Evolutionary conservation across 345 rosid genomes (phyloP).

Genomic region (Pugionium cornutum): DNA sequence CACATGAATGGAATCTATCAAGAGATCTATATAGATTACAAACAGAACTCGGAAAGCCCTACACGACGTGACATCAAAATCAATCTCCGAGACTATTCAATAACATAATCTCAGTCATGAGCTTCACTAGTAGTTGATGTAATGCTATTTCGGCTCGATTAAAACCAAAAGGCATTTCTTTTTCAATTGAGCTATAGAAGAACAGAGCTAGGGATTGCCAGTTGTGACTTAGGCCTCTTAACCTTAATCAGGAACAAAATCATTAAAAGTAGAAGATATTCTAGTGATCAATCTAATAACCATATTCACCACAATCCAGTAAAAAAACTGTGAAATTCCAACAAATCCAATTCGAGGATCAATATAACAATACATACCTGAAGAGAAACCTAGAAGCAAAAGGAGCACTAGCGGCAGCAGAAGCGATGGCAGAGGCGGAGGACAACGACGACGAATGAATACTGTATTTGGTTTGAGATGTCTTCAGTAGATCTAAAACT

Average conservation of each 20-base stretch:
- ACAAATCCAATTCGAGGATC: slow-evolving; percentile 25
- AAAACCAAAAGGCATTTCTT: background rate
- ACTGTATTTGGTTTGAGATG: slow-evolving; percentile 57
- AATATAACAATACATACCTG: slow-evolving; percentile 51
- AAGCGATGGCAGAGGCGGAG: slow-evolving; percentile 57
- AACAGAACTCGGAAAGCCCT: background rate
- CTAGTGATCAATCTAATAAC: slow-evolving; percentile 18
- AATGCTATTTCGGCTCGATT: slow-evolving; percentile 6
- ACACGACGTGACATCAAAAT: background rate
- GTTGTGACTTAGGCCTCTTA: background rate
- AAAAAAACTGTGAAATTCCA: slow-evolving; percentile 20
- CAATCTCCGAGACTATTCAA: slow-evolving; percentile 1
- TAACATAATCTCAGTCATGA: background rate
- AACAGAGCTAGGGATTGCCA: background rate
- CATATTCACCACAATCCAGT: slow-evolving; percentile 16
- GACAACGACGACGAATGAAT: slow-evolving; percentile 58
- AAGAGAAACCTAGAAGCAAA: slow-evolving; percentile 78
- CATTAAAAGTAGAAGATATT: background rate
- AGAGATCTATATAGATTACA: slow-evolving; percentile 12
- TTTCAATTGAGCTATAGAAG: background rate
- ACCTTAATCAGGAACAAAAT: slow-evolving; percentile 18
- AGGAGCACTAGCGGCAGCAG: slow-evolving; percentile 65
- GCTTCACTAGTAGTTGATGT: background rate
- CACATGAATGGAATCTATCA: background rate
- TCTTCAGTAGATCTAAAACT: slow-evolving; percentile 73